Evolutionary conservation across 148 eudicot species (phyloP).

Genomic region (Chenopodium suecicum): DNA sequence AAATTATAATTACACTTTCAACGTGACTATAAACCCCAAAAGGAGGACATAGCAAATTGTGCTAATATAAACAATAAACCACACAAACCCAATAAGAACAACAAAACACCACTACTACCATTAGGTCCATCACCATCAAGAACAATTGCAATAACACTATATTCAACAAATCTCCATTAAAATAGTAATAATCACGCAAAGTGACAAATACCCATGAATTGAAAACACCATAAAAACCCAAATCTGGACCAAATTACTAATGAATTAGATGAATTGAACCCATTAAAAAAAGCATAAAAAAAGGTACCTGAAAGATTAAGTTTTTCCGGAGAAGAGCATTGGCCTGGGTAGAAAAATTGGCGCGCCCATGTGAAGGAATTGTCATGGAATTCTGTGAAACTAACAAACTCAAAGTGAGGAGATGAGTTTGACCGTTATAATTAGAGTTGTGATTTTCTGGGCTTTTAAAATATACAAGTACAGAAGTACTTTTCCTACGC

Average conservation of each 20-base stretch:
- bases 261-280: neutral
- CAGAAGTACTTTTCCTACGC: neutral
- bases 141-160: neutral
- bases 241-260: neutral
- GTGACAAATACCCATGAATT: neutral
- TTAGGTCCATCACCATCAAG: neutral
- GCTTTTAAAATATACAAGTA: neutral
- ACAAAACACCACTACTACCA: neutral
- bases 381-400: constrained; percentile 38
- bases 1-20: neutral
- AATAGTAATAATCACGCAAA: neutral
- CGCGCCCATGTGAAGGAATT: constrained; percentile 44
- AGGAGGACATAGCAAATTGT: no score
- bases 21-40: no score
- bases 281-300: neutral
- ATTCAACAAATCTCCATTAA: neutral
- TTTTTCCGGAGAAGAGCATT: constrained; percentile 87
- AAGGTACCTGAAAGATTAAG: constrained; percentile 61
- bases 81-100: neutral
- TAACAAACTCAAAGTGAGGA: neutral
- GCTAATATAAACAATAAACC: no score
- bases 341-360: constrained; percentile 75
- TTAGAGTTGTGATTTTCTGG: neutral
- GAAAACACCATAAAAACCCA: neutral
- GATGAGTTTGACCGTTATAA: constrained; percentile 3